A percentile compares a stretch with the other conserved stretches of the same genome.
These are phyloP conservation scores for Emericellopsis terricola DNA, from an alignment of 495 filamentous ascomycete species.

Conservation along the genomic window DNA sequence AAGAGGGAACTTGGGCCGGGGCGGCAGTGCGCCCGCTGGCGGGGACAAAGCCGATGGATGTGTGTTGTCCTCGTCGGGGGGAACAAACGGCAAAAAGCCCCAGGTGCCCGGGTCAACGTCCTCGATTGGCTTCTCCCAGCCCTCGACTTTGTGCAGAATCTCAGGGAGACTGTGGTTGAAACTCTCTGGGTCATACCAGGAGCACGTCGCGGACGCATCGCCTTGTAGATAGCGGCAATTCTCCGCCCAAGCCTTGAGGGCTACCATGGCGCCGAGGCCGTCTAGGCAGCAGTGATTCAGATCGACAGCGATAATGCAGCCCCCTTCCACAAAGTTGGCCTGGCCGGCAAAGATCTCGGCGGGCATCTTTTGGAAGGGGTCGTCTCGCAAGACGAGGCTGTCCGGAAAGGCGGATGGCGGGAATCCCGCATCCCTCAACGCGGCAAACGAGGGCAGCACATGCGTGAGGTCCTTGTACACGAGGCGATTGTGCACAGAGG, in stretches of 20 bases:
- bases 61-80: conserved; percentile 3
- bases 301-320: conserved; percentile 27
- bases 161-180: conserved; percentile 16
- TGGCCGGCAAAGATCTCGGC: conserved; percentile 14
- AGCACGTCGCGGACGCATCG: conserved; percentile 11
- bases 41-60: neutral
- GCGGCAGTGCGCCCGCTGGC: neutral
- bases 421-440: conserved; percentile 9
- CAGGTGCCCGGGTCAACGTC: conserved; percentile 11
- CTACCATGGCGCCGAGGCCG: conserved; percentile 12
- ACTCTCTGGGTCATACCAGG: conserved; percentile 15
- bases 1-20: conserved; percentile 6
- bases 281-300: conserved; percentile 34
- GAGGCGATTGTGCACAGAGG: conserved; percentile 5
- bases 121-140: conserved; percentile 6
- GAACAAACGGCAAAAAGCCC: conserved; percentile 8
- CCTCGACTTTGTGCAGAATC: conserved; percentile 11
- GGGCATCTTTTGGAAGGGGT: conserved; percentile 13
- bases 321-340: conserved; percentile 19
- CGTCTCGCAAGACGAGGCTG: conserved; percentile 6
- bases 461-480: conserved; percentile 8
- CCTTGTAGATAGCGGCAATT: conserved; percentile 16
- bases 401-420: conserved; percentile 10
- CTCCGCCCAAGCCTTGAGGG: conserved; percentile 15
- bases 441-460: conserved; percentile 12